Evolutionary conservation across 441 rosid genomes (phyloP), one percentile per base, ranked within the genome.

Genomic region (Croton setiger): DNA sequence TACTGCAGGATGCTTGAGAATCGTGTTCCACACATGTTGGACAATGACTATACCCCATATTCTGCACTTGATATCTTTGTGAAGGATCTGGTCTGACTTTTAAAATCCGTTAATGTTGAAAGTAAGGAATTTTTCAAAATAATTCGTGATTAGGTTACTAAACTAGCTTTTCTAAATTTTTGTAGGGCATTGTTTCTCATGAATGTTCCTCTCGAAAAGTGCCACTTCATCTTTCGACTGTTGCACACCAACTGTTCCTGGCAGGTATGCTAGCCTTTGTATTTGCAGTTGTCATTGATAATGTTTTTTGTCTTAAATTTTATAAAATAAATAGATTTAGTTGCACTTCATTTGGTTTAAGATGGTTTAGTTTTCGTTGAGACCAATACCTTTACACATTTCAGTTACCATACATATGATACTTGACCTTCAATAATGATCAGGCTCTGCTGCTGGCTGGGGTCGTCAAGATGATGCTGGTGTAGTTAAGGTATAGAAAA

Each of bases 381-480:
- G 4, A 11, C 52, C 39, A 27, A 27, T 27, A 27, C 45, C 39
- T 60, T 48, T 67, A 27, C 43, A 39, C n/a, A 36, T 72, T 51
- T 63, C 49, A 17, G 73, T 48, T 55, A 58, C 11, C 73, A 4
- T 69, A 35, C 11, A n/a, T 0, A 39, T 61, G 53, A 62, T 67
- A 43, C 53, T 78, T 37, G 14, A 18, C 33, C 56, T 71, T 72
- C 61, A 67, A 67, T 66, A 15, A 73, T 44, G 71, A 68, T 57
- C 87, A 94, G 97, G 97, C 67, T 94, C 97, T 20, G 96, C 99
- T 79, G 96, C 97, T 63, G 97, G 99, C 44, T 94, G 97, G 97
- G 98, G 99, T 73, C 83, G 91, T 72, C 93, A 79, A 78, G 97
- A 92, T 76, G 97, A 91, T 77, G 89, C 97, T 74, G 97, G 92